Evolutionary conservation across 106 monocot species (phyloP).

Genomic region (Dendrobium officinale): DNA sequence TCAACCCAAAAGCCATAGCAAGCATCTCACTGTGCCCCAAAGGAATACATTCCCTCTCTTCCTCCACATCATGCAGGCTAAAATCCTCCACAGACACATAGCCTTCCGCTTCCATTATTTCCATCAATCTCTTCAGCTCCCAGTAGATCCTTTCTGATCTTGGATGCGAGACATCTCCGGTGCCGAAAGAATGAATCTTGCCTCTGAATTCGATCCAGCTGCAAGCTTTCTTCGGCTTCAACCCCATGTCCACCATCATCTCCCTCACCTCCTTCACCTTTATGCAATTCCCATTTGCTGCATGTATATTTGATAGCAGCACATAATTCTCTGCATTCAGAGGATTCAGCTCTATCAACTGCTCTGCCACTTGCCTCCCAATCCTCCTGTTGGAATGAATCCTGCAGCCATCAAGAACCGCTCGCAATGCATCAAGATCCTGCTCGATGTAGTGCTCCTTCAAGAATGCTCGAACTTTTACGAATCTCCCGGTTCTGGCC

Average conservation of each 20-base stretch:
- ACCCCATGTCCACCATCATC: conserved; percentile 47
- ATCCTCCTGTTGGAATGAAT: conserved; percentile 27
- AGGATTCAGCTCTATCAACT: conserved; percentile 45
- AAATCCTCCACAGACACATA: conserved; percentile 21
- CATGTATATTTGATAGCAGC: conserved; percentile 32
- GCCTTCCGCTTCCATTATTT: conserved; percentile 15
- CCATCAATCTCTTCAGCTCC: conserved; percentile 31
- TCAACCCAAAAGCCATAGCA: conserved; percentile 51
- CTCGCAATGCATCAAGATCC: conserved; percentile 12
- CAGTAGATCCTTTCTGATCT: conserved; percentile 46
- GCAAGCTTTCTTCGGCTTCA: conserved; percentile 35
- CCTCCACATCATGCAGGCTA: conserved; percentile 57
- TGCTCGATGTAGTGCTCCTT: conserved; percentile 9
- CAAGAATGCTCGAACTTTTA: conserved; percentile 28
- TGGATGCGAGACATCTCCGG: conserved; percentile 54
- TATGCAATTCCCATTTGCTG: conserved; percentile 24
- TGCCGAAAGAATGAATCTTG: conserved; percentile 53
- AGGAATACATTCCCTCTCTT: conserved; percentile 48
- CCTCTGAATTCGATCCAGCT: conserved; percentile 53
- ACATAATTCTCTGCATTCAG: conserved; percentile 53
- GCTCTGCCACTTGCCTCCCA: conserved; percentile 38
- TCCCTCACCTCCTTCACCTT: conserved; percentile 22
- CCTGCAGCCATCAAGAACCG: conserved; percentile 51
- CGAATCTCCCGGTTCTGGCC: conserved; percentile 24
- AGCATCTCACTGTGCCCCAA: conserved; percentile 53